Evolutionary conservation across 805 yeast genomes (phyloP).

Genomic region (Yarrowia sp.): DNA sequence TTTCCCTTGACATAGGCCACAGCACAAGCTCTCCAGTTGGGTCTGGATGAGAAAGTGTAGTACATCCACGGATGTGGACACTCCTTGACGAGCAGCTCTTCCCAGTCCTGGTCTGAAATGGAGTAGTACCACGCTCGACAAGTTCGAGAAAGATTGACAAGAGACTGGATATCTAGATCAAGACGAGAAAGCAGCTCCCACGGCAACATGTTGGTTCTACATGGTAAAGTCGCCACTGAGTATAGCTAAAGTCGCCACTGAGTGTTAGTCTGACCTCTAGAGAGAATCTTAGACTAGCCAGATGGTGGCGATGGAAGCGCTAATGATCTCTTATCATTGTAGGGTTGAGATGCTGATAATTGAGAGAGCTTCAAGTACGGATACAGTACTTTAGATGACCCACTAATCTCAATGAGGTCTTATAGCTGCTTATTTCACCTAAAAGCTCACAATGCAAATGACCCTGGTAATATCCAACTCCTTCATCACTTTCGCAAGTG

Average conservation of each 20-base stretch:
- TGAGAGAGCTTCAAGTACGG: too few species aligned
- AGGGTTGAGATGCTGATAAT: too few species aligned
- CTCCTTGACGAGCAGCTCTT: background rate
- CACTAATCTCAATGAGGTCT: too few species aligned
- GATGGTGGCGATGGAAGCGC: too few species aligned
- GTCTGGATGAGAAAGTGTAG: background rate
- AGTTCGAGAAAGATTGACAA: background rate
- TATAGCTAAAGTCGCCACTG: background rate
- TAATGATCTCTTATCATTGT: too few species aligned
- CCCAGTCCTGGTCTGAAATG: slow-evolving; percentile 9
- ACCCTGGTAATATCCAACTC: too few species aligned
- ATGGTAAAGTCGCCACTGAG: background rate
- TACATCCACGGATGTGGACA: background rate
- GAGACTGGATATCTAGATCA: slow-evolving; percentile 2
- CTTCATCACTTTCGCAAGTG: too few species aligned
- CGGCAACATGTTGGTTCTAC: slow-evolving; percentile 5
- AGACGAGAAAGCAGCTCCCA: slow-evolving; percentile 15
- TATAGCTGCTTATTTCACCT: too few species aligned
- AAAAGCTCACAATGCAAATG: too few species aligned
- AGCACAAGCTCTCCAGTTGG: slow-evolving; percentile 14
- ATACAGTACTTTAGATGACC: too few species aligned
- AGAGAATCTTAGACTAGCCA: background rate
- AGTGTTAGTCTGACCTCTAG: background rate
- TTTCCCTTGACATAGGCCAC: background rate
- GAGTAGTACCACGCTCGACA: slow-evolving; percentile 6